phyloP scores from a whole-genome alignment of 2,329 filamentous ascomycete species.

The Talaromyces sp. region DNA sequence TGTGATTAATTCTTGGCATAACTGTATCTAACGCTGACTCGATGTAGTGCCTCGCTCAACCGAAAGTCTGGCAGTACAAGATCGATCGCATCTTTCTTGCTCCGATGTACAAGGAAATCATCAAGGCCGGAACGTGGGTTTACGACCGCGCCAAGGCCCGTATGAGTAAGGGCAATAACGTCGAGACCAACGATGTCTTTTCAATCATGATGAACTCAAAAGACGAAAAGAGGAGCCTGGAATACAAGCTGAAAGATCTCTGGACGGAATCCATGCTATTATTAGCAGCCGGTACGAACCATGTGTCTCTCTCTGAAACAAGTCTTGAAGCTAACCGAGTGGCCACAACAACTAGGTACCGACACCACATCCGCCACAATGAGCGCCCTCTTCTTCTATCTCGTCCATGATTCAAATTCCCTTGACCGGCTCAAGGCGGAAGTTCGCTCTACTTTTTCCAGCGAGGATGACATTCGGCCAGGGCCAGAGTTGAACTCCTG shows the following conservation, averaged over 20 bases:
- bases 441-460: conserved; percentile 2
- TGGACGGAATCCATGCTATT: conserved; percentile 6
- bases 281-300: conserved; percentile 2
- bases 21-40: too few relatives aligned
- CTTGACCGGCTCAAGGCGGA: background rate
- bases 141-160: background rate
- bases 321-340: background rate
- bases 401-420: conserved; percentile 2
- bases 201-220: background rate
- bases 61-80: conserved; percentile 2
- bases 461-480: conserved; percentile 4
- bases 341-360: too few relatives aligned
- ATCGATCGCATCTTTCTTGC: conserved; percentile 6
- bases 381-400: conserved; percentile 6
- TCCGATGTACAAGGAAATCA: background rate
- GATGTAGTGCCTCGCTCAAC: conserved; percentile 1
- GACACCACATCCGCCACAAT: conserved; percentile 9
- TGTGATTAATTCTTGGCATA: background rate
- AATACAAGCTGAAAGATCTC: background rate
- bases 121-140: background rate
- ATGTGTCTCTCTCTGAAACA: background rate
- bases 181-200: background rate
- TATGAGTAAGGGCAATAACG: background rate
- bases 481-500: conserved; percentile 1
- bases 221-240: background rate